phyloP scores from a whole-genome alignment of 768 basidiomycete species.

The Trametes maxima region DNA sequence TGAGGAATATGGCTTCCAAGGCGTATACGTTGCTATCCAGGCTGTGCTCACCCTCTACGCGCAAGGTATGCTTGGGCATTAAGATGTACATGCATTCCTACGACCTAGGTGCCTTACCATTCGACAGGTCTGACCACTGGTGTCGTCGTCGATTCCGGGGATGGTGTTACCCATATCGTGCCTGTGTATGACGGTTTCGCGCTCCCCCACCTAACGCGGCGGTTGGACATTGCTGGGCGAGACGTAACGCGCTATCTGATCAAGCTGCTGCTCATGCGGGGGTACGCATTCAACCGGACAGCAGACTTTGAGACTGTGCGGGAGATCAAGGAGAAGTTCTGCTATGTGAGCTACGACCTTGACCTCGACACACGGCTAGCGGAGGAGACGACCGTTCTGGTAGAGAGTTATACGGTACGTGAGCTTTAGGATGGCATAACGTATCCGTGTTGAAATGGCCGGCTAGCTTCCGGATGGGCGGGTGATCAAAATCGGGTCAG shows the following conservation, averaged over 20 bases:
- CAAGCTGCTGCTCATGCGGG: conserved; percentile 99
- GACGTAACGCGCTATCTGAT: conserved; percentile 99
- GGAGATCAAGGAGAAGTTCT: conserved; percentile 98
- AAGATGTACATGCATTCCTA: too few species aligned
- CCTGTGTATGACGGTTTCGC: conserved; percentile 98
- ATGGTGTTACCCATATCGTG: conserved; percentile 99
- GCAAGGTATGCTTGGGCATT: conserved; percentile 67
- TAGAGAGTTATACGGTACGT: conserved; percentile 92
- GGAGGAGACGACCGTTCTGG: conserved; percentile 95
- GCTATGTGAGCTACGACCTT: conserved; percentile 97
- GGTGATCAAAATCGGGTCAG: conserved; percentile 95
- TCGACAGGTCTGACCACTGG: conserved; percentile 89
- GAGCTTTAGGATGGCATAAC: background rate
- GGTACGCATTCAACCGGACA: conserved; percentile 99
- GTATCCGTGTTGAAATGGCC: background rate
- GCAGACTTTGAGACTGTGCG: conserved; percentile 99
- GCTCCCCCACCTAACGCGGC: conserved; percentile 90
- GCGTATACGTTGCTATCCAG: conserved; percentile 97
- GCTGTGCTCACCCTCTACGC: conserved; percentile 98
- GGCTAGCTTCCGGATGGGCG: conserved; percentile 90
- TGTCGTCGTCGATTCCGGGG: conserved; percentile 98
- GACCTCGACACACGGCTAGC: conserved; percentile 90
- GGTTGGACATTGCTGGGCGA: conserved; percentile 96
- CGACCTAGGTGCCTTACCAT: background rate
- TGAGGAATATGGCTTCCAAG: conserved; percentile 95